Base-by-base conservation (phyloP, 306 rosid genomes). In the Vicia villosa region DNA sequence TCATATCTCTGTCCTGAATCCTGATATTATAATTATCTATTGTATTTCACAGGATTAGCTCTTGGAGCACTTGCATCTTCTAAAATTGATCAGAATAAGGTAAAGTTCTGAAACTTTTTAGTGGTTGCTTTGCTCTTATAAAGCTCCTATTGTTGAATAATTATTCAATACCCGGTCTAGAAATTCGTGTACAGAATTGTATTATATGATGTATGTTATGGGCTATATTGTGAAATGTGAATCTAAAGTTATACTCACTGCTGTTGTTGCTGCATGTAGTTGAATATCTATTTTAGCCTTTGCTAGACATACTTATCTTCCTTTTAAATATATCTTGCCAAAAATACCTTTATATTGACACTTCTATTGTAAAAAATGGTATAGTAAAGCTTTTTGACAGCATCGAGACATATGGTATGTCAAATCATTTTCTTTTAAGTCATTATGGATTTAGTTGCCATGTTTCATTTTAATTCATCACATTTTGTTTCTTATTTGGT, bases 311-410 rank as follows among this genome's bases (percentile, higher is more conserved):
- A 56, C 49, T 52, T 62, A 17, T 52, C 50, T 57, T 36, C 19
- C 49, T 20, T 78, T 40, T 82, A 45, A 22, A 57, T 80, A 15
- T 40, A 26, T 47, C 46, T 30, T 22, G 56, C 17, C 12, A 13
- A 4, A 15, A 37, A n/a, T 76, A 47, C 34, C 5, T 68, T 68
- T 17, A 16, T 30, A 41, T 38, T 38, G 26, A 42, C 46, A 68
- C 32, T 75, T 72, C 21, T 46, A 37, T 69, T n/a, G n/a, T n/a
- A n/a, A n/a, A n/a, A n/a, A n/a, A n/a, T 15, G 20, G 79, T 50
- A 83, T 70, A 38, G 83, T 95, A 91, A 95, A 95, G 85, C 99
- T 95, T 76, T 95, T 95, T 69, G 99, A 91, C 85, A 87, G 88
- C 76, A 78, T 91, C 74, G 95, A 91, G 86, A 91, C 86, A 80